Evolutionary conservation across 257 asterid genomes (phyloP).

Genomic region (Euphrasia confusa): DNA sequence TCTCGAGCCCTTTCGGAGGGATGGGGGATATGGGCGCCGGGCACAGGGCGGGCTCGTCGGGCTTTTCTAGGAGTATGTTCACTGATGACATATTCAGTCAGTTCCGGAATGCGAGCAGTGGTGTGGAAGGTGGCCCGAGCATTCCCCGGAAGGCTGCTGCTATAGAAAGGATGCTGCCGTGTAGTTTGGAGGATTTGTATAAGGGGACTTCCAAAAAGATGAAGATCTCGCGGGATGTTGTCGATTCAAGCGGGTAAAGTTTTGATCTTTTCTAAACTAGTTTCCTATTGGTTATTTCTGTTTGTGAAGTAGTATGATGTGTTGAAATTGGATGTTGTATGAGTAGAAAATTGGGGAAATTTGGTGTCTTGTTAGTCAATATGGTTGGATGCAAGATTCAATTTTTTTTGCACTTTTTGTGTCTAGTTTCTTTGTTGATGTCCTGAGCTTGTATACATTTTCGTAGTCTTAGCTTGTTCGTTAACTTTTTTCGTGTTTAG

Average conservation of each 20-base stretch:
- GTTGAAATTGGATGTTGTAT: conserved; percentile 8
- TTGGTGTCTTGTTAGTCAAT: conserved; percentile 15
- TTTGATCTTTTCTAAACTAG: conserved; percentile 7
- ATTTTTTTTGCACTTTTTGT: conserved; percentile 1
- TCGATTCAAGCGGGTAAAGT: conserved; percentile 51
- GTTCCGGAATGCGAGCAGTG: conserved; percentile 35
- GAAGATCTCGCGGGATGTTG: conserved; percentile 59
- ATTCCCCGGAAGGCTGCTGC: conserved; percentile 36
- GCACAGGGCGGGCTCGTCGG: conserved; percentile 30
- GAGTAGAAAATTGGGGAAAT: conserved; percentile 2
- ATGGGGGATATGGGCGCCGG: conserved; percentile 44
- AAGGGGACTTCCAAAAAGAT: conserved; percentile 58
- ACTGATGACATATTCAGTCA: conserved; percentile 41
- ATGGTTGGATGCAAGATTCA: background rate
- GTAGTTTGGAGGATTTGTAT: conserved; percentile 55
- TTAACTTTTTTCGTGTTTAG: background rate
- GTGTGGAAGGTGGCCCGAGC: conserved; percentile 40
- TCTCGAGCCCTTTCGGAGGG: conserved; percentile 44
- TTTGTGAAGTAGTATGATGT: conserved; percentile 5
- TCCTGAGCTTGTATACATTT: background rate
- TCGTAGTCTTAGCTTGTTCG: background rate
- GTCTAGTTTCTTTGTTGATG: conserved; percentile 6
- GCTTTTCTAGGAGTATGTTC: conserved; percentile 37
- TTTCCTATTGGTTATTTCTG: background rate
- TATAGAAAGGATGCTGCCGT: conserved; percentile 37